A percentile compares a stretch with the other conserved stretches of the same genome.
These are phyloP conservation scores for Striga asiatica DNA, from an alignment of 257 asterid species.

Conservation along the genomic window DNA sequence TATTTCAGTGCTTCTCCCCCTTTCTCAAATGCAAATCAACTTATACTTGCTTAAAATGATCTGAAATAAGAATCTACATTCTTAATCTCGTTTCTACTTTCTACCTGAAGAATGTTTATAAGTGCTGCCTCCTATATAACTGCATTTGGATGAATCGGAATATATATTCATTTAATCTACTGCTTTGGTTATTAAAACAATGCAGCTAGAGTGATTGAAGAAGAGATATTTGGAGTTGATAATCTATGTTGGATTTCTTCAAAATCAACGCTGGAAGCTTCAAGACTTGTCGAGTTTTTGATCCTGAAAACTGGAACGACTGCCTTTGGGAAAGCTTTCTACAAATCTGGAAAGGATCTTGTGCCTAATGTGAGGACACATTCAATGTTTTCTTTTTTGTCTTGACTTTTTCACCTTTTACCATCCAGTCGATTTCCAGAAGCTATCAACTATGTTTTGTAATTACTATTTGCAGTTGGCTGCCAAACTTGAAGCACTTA, in stretches of 20 bases:
- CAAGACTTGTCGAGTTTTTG: slow-evolving; percentile 70
- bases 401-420: too few species aligned
- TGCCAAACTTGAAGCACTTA: slow-evolving; percentile 84
- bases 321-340: slow-evolving; percentile 85
- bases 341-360: slow-evolving; percentile 69
- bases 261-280: slow-evolving; percentile 78
- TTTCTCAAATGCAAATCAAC: background rate
- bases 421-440: background rate
- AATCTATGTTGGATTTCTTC: slow-evolving; percentile 91
- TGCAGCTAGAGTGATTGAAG: slow-evolving; percentile 97
- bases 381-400: slow-evolving; percentile 4
- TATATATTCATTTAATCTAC: slow-evolving; percentile 6
- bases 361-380: slow-evolving; percentile 73
- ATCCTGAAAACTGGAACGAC: slow-evolving; percentile 96
- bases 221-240: slow-evolving; percentile 87
- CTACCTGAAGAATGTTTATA: background rate
- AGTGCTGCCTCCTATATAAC: background rate
- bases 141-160: background rate
- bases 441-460: background rate
- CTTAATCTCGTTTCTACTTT: slow-evolving; percentile 2
- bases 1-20: background rate
- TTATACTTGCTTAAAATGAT: background rate
- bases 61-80: background rate
- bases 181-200: slow-evolving; percentile 20
- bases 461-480: slow-evolving; percentile 51